Evolutionary conservation across 768 basidiomycete species (phyloP), one percentile per base, ranked within the genome.

Genomic region (Rhizopogon rudus): DNA sequence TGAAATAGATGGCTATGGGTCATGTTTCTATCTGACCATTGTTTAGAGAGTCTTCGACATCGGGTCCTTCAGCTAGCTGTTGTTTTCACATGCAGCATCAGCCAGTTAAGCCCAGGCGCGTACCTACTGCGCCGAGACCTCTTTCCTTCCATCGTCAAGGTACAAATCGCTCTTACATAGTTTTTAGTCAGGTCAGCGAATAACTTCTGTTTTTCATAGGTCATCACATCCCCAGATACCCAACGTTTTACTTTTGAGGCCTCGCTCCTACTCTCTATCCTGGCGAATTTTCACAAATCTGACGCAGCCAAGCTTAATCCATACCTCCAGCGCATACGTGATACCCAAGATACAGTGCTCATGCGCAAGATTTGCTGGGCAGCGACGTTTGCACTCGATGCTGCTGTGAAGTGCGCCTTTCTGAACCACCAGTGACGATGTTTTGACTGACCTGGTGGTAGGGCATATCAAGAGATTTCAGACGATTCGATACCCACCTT

Each of bases 221-320:
- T 86, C 35, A 75, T 86, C 29, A 84, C 77, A 57, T 74, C 75
- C 9, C 77, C 76, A 1, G 77, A 80, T 20, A 86, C 79, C 4
- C 77, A 79, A 57, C 72, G 75, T 48, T 85, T 71, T 63, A 76
- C 83, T 0, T 82, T 85, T 52, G 84, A 87, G 62, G 81, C 83
- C 1, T 69, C 76, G 0, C 70, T 87, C 6, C 69, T 88, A 6
- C 74, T 87, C n/a, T 74, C 81, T 10, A 67, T 87, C 35, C 76
- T 89, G 2, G 81, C 81, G 52, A 87, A 86, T 61, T 89, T 83
- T 64, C 87, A 88, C 65, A 86, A 83, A 61, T 85, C 84, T 0
- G 86, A 87, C 62, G 84, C 84, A 9, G 81, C 83, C 9, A 84
- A 79, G 58, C 75, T 86, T 40, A 89, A 89, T 65, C 81, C 81